Percentiles rank a stretch among this genome's conserved stretches.
phyloP scores from a whole-genome alignment of 1,284 basidiomycete species.

The Austroboletus niveus region DNA sequence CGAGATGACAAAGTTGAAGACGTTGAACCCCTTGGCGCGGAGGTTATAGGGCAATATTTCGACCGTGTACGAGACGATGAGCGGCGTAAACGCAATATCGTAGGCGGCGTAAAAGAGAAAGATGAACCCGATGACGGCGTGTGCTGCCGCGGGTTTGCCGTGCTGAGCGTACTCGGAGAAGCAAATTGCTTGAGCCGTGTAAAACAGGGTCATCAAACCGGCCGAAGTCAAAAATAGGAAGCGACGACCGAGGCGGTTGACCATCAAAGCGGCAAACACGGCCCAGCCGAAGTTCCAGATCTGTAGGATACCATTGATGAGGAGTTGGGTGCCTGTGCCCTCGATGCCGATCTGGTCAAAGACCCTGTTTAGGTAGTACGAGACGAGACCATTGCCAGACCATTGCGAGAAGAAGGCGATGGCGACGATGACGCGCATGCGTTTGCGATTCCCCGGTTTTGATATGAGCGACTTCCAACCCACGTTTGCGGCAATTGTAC shows the following conservation, averaged over 20 bases:
- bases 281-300: slow-evolving; percentile 75
- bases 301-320: slow-evolving; percentile 73
- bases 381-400: slow-evolving; percentile 75
- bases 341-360: slow-evolving; percentile 72
- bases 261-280: slow-evolving; percentile 52
- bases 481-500: slow-evolving; percentile 50
- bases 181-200: slow-evolving; percentile 69
- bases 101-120: slow-evolving; percentile 73
- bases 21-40: slow-evolving; percentile 76
- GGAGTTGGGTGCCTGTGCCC: slow-evolving; percentile 56
- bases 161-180: slow-evolving; percentile 59
- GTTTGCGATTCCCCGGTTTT: slow-evolving; percentile 64
- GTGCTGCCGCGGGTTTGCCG: slow-evolving; percentile 44
- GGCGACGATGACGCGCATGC: slow-evolving; percentile 66
- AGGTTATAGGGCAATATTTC: slow-evolving; percentile 72
- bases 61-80: slow-evolving; percentile 72
- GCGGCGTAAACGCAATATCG: slow-evolving; percentile 71
- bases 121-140: slow-evolving; percentile 74
- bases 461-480: slow-evolving; percentile 61
- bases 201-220: slow-evolving; percentile 69
- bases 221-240: slow-evolving; percentile 64
- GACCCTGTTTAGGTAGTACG: slow-evolving; percentile 73
- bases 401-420: slow-evolving; percentile 73
- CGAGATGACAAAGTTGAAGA: slow-evolving; percentile 68
- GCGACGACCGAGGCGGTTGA: slow-evolving; percentile 61